A percentile compares a stretch with the other conserved stretches of the same genome.
Conservation (phyloP, 805 yeast species). For the Lipomyces sp. region DNA sequence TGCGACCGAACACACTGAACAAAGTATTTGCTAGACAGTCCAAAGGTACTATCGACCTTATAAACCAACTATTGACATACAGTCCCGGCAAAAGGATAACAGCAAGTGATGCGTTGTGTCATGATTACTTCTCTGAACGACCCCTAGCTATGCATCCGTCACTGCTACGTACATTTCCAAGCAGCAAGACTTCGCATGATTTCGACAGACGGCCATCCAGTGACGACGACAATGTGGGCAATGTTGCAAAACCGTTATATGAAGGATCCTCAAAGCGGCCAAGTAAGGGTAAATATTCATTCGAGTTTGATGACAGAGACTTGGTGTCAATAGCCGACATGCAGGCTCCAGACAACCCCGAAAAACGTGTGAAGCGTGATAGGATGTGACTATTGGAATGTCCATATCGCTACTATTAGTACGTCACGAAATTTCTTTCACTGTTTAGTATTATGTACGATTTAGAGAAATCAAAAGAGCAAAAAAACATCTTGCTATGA, state of each 20-base stretch:
- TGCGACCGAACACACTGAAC: slow-evolving; percentile 38
- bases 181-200: too few species aligned
- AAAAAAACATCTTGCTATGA: too few species aligned
- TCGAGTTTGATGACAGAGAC: slow-evolving; percentile 3
- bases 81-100: slow-evolving; percentile 65
- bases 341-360: too few species aligned
- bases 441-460: too few species aligned
- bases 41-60: slow-evolving; percentile 55
- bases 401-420: too few species aligned
- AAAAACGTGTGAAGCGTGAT: too few species aligned
- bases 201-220: neutral
- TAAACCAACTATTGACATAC: slow-evolving; percentile 57
- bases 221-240: neutral
- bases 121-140: slow-evolving; percentile 64
- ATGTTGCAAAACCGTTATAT: neutral
- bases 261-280: neutral
- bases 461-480: too few species aligned
- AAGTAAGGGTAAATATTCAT: slow-evolving; percentile 1
- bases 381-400: too few species aligned
- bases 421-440: too few species aligned
- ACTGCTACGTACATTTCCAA: slow-evolving; percentile 23
- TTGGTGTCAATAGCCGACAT: too few species aligned
- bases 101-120: slow-evolving; percentile 64
- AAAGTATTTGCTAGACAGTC: slow-evolving; percentile 44
- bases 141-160: slow-evolving; percentile 44